Base-by-base conservation (phyloP, 768 basidiomycete genomes). In the Phaeolepiota aurea region DNA sequence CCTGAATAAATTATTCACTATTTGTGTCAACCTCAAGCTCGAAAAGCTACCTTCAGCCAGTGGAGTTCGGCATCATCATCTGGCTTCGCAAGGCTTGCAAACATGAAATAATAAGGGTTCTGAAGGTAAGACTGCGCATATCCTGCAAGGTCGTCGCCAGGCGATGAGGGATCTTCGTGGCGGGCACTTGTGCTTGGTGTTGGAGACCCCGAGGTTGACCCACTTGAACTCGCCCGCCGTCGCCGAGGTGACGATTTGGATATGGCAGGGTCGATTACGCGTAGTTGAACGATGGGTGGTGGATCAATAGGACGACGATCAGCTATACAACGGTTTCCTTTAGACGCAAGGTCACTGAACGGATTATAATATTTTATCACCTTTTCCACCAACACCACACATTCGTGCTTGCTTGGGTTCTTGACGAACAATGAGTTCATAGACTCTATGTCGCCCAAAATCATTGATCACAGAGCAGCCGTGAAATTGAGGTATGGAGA, bases 291-390 rank as follows among this genome's bases (percentile, higher is more conserved):
- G 63, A 97, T 92, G 13, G 93, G 92, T 1, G 92, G 91, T 0
- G 93, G 93, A 68, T 97, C 92, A 56, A 97, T 91, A 2, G 93
- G 92, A 25, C 92, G 74, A n/a, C 92, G 76, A 72, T 94, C 93
- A 41, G 89, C 91, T 86, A 64, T 38, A 43, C 41, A 43, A 33
- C 36, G 41, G 28, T 23, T 22, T 28, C n/a, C n/a, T n/a, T n/a
- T n/a, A n/a, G n/a, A n/a, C 43, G 22, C 37, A 16, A 20, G 20
- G 36, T 21, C 31, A 11, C 32, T 23, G 36, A 18, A 28, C 4
- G 19, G 20, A 37, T 13, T 12, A 38, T 28, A 33, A 32, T 38
- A 25, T 32, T 40, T 23, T 20, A 56, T 48, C 48, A 76, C 77
- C 74, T 71, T 79, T 79, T 49, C 88, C 87, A 32, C 90, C 87